Percentiles rank a stretch among this genome's conserved stretches.
Evolutionary conservation across 306 rosid species (phyloP).

Genomic region (Luffa aegyptiaca): DNA sequence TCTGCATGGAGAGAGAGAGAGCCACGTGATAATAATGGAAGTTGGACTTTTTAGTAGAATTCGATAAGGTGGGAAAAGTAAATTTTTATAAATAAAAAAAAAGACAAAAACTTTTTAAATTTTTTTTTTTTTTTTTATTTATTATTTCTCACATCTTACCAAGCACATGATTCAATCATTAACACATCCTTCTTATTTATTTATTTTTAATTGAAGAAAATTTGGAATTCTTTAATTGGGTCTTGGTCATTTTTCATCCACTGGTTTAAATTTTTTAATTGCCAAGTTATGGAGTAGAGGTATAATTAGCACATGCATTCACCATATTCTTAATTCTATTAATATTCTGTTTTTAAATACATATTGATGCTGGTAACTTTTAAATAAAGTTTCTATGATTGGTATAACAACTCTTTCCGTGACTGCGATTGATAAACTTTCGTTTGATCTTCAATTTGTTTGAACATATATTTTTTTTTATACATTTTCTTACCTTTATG

Average conservation of each 20-base stretch:
- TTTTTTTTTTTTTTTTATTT: not conserved
- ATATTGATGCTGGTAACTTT: not conserved
- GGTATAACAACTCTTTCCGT: not conserved
- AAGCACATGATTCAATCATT: slow-evolving; percentile 10
- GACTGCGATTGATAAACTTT: too few species aligned
- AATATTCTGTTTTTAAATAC: not conserved
- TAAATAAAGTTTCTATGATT: not conserved
- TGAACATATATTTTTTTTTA: too few species aligned
- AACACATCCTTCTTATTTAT: not conserved
- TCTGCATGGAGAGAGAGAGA: not conserved
- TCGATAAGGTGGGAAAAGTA: slow-evolving; percentile 8
- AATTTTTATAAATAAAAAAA: not conserved
- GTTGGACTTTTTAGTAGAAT: not conserved
- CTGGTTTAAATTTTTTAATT: not conserved
- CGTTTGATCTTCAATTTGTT: too few species aligned
- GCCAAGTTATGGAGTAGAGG: not conserved
- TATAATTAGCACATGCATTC: not conserved
- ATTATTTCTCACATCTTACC: not conserved
- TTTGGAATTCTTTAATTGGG: not conserved
- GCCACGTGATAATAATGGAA: slow-evolving; percentile 8
- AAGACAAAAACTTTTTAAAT: not conserved
- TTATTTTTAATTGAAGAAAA: not conserved
- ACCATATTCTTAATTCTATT: not conserved
- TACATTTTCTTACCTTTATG: not conserved
- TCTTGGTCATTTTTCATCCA: not conserved